A percentile compares a stretch with the other conserved stretches of the same genome.
phyloP scores from a whole-genome alignment of 345 rosid genomes.

The Microthlaspi erraticum region DNA sequence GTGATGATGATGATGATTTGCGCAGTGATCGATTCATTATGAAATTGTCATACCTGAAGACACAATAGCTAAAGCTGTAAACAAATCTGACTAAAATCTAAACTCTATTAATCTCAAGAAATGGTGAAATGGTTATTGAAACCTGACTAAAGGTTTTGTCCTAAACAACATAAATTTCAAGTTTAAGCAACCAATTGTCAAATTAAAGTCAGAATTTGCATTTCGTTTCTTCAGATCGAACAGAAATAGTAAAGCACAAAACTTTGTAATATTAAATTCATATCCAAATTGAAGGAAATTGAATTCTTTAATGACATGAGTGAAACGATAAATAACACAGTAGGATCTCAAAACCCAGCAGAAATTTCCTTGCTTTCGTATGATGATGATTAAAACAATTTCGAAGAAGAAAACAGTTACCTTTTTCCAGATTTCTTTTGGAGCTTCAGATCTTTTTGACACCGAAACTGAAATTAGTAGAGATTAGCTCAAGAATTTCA shows the following conservation, averaged over 20 bases:
- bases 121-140: not conserved
- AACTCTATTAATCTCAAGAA: slow-evolving; percentile 1
- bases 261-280: not conserved
- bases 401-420: not conserved
- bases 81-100: not conserved
- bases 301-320: not conserved
- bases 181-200: not conserved
- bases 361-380: too few species aligned
- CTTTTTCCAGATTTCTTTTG: slow-evolving; percentile 9
- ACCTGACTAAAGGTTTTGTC: not conserved
- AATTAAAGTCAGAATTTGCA: not conserved
- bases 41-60: slow-evolving; percentile 14
- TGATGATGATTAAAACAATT: not conserved
- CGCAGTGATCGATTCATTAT: slow-evolving; percentile 59
- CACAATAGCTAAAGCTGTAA: not conserved
- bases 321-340: not conserved
- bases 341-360: not conserved
- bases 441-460: not conserved
- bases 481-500: not conserved
- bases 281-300: not conserved
- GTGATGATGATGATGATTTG: slow-evolving; percentile 34
- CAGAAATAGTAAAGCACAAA: not conserved
- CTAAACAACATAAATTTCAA: not conserved
- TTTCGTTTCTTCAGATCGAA: slow-evolving; percentile 13
- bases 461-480: not conserved